Percentiles rank a stretch among this genome's conserved stretches.
These are phyloP conservation scores for Forsythia suspensa DNA, from an alignment of 257 asterid species.

Conservation along the genomic window DNA sequence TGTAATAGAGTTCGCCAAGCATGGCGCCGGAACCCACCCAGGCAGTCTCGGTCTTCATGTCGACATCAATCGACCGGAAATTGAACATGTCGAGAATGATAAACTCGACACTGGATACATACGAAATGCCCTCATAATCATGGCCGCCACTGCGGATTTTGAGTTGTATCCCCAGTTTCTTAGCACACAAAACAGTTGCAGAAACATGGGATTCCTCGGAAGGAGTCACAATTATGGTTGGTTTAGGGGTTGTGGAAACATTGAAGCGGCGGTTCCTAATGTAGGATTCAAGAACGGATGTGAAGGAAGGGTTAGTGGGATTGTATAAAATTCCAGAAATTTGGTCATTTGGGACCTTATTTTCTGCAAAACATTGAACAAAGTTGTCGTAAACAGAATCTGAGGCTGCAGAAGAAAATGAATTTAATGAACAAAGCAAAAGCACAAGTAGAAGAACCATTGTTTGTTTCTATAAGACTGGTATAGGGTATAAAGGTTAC, in stretches of 20 bases:
- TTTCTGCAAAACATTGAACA: conserved; percentile 9
- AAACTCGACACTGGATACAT: conserved; percentile 25
- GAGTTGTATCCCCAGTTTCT: conserved; percentile 11
- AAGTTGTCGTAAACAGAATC: not conserved
- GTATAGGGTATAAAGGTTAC: not conserved
- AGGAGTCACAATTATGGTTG: conserved; percentile 25
- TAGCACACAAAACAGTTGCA: conserved; percentile 25
- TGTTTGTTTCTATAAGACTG: not conserved
- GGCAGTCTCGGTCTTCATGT: conserved; percentile 24
- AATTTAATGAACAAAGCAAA: not conserved
- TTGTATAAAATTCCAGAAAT: conserved; percentile 2
- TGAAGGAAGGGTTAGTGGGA: conserved; percentile 19
- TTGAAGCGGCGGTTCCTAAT: conserved; percentile 33
- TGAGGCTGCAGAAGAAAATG: not conserved
- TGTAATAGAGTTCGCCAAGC: conserved; percentile 41
- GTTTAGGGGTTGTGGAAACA: conserved; percentile 28
- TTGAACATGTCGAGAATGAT: conserved; percentile 45
- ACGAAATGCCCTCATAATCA: conserved; percentile 34
- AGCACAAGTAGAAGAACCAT: not conserved
- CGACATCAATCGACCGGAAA: conserved; percentile 27
- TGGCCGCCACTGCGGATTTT: conserved; percentile 35
- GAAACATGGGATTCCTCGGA: conserved; percentile 22
- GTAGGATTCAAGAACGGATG: conserved; percentile 5
- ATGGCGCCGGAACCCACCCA: conserved; percentile 45
- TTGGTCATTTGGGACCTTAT: conserved; percentile 5